Percentiles rank a stretch among this genome's conserved stretches.
These are phyloP conservation scores for Phallus indusiatus DNA, from an alignment of 768 basidiomycete genomes.

Conservation along the genomic window DNA sequence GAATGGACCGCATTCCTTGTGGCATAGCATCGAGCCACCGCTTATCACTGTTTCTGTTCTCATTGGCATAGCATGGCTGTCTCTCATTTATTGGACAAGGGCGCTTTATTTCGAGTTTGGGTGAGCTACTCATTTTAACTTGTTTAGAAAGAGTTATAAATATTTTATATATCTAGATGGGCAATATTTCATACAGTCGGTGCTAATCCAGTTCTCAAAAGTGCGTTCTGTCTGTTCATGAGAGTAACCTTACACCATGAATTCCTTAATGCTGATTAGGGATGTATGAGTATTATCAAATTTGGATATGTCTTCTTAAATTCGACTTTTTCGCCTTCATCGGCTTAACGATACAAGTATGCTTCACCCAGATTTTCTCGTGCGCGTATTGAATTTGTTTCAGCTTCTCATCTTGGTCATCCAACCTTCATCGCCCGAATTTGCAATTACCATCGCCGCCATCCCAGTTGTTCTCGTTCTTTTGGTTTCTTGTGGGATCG, in stretches of 20 bases:
- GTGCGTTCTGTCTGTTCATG: conserved; percentile 31
- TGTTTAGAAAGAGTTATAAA: conserved; percentile 5
- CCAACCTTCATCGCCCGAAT: conserved; percentile 54
- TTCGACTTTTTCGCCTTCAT: conserved; percentile 86
- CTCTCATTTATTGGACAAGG: conserved; percentile 59
- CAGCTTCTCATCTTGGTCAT: conserved; percentile 80
- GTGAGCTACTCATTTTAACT: conserved; percentile 32
- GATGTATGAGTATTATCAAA: conserved; percentile 85
- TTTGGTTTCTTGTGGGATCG: conserved; percentile 53
- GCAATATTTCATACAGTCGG: conserved; percentile 86
- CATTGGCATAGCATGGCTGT: conserved; percentile 56
- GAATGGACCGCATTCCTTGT: conserved; percentile 46
- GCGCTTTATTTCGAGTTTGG: conserved; percentile 76
- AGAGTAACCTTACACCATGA: conserved; percentile 1
- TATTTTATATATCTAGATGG: conserved; percentile 45
- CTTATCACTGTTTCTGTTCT: conserved; percentile 66
- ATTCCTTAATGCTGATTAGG: conserved; percentile 28
- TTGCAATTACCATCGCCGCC: conserved; percentile 72
- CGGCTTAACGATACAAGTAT: conserved; percentile 82
- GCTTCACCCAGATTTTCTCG: conserved; percentile 3
- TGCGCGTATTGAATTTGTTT: background rate
- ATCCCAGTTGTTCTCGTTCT: conserved; percentile 70
- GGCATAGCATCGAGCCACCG: conserved; percentile 49
- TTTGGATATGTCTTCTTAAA: conserved; percentile 80
- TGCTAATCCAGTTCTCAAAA: conserved; percentile 76